Conservation (phyloP, 2,329 filamentous ascomycete species). For the Aspergillus fumigatiaffinis region DNA sequence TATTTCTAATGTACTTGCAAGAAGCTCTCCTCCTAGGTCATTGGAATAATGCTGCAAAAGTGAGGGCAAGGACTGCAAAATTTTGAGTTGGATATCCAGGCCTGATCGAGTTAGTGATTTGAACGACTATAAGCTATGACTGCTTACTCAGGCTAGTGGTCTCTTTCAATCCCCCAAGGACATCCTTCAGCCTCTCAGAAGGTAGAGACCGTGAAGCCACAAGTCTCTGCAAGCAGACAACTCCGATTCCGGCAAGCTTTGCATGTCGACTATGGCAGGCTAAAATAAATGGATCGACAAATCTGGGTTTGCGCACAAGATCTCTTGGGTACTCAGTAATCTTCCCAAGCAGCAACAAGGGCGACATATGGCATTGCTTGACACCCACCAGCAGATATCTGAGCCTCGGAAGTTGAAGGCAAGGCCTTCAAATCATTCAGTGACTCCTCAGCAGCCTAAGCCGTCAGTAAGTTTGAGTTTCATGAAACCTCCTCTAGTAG, state of each 20-base stretch:
- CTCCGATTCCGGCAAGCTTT: constrained; percentile 82
- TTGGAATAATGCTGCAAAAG: constrained; percentile 84
- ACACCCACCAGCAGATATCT: constrained; percentile 63
- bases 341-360: constrained; percentile 2
- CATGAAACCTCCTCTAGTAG: constrained; percentile 12
- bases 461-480: constrained; percentile 20
- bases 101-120: constrained; percentile 37
- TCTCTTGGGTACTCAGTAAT: constrained; percentile 53
- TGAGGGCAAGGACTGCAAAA: constrained; percentile 85
- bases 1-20: constrained; percentile 80
- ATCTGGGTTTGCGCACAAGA: constrained; percentile 73
- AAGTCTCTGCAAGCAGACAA: constrained; percentile 83
- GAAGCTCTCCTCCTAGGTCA: constrained; percentile 73
- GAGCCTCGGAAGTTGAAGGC: constrained; percentile 69
- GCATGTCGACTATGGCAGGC: constrained; percentile 86
- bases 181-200: constrained; percentile 73
- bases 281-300: constrained; percentile 90
- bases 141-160: constrained; percentile 66
- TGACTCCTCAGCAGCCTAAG: constrained; percentile 85
- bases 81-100: constrained; percentile 91
- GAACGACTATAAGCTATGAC: neutral
- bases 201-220: constrained; percentile 79
- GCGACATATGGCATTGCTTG: neutral
- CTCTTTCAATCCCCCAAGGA: constrained; percentile 82
- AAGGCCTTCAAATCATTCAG: constrained; percentile 81